A percentile compares a stretch with the other conserved stretches of the same genome.
These are phyloP conservation scores for Anthoceros angustus DNA, from an alignment of 225 moss, liverwort and hornwort species.

Conservation along the genomic window DNA sequence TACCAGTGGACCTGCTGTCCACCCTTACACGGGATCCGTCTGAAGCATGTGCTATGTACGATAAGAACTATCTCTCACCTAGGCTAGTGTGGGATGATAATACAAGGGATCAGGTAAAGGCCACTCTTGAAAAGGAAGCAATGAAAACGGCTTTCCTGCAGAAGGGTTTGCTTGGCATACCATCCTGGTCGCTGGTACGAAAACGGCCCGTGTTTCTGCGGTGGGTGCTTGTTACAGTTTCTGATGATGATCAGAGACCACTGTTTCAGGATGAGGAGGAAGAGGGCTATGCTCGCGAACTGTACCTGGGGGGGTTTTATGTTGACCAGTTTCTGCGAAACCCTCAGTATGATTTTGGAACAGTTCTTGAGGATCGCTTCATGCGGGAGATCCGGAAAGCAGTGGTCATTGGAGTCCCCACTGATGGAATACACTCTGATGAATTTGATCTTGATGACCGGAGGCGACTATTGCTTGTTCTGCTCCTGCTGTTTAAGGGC, in stretches of 20 bases:
- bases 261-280: constrained; percentile 57
- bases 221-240: constrained; percentile 58
- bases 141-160: constrained; percentile 26
- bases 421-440: constrained; percentile 47
- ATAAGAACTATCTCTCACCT: constrained; percentile 52
- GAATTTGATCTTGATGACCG: constrained; percentile 86
- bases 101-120: constrained; percentile 40
- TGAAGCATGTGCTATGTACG: constrained; percentile 67
- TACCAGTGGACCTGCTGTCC: constrained; percentile 81
- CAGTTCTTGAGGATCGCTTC: constrained; percentile 71
- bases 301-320: constrained; percentile 97
- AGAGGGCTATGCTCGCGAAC: constrained; percentile 69
- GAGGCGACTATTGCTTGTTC: constrained; percentile 65
- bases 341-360: constrained; percentile 81
- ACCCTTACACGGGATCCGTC: constrained; percentile 73
- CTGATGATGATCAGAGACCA: constrained; percentile 56
- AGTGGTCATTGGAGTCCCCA: constrained; percentile 70
- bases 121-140: constrained; percentile 41
- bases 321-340: constrained; percentile 83
- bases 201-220: constrained; percentile 60
- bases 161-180: constrained; percentile 27
- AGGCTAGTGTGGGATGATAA: constrained; percentile 84
- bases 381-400: constrained; percentile 86
- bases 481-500: constrained; percentile 82
- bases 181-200: constrained; percentile 55